These are phyloP conservation scores for Halophytophthora batemanensis DNA, from an alignment of 352 stramenopile species.

Conservation along the genomic window DNA sequence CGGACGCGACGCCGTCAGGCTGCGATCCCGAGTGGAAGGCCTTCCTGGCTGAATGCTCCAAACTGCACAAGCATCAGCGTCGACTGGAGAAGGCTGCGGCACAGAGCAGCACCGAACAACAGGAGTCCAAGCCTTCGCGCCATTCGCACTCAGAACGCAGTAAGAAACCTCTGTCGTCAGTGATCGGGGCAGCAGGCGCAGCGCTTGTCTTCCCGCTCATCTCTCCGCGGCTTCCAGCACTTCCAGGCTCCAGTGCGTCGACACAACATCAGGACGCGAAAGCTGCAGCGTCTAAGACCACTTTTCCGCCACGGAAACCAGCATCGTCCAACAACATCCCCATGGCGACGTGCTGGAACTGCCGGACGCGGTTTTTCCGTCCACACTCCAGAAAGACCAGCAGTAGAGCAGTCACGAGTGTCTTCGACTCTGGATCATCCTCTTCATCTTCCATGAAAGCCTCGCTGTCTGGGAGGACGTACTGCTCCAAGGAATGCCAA, in stretches of 20 bases:
- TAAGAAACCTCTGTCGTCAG: conserved; percentile 5
- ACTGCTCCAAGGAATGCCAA: conserved; percentile 40
- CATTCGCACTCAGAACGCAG: conserved; percentile 11
- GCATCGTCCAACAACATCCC: conserved; percentile 26
- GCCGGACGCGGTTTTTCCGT: conserved; percentile 49
- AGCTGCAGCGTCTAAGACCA: conserved; percentile 9
- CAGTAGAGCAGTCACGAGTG: not conserved
- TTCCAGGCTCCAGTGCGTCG: not conserved
- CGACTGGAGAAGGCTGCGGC: conserved; percentile 23
- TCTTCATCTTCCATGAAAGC: conserved; percentile 25
- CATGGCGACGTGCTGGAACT: conserved; percentile 64
- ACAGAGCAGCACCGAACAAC: conserved; percentile 6
- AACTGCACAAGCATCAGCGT: conserved; percentile 49
- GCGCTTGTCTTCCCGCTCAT: conserved; percentile 32
- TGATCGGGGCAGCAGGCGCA: conserved; percentile 14
- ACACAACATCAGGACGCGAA: conserved; percentile 7
- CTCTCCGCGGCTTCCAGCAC: conserved; percentile 15
- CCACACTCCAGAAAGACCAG: conserved; percentile 16
- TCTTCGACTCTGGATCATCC: conserved; percentile 1
- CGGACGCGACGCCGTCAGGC: conserved; percentile 16
- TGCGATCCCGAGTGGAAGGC: conserved; percentile 48
- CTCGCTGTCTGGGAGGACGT: conserved; percentile 28
- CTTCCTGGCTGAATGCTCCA: conserved; percentile 34
- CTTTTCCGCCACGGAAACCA: conserved; percentile 24
- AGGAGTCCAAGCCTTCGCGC: conserved; percentile 5